A percentile compares a stretch with the other conserved stretches of the same genome.
phyloP scores from a whole-genome alignment of 805 yeast genomes.

The Saccharomycopsis sp. region DNA sequence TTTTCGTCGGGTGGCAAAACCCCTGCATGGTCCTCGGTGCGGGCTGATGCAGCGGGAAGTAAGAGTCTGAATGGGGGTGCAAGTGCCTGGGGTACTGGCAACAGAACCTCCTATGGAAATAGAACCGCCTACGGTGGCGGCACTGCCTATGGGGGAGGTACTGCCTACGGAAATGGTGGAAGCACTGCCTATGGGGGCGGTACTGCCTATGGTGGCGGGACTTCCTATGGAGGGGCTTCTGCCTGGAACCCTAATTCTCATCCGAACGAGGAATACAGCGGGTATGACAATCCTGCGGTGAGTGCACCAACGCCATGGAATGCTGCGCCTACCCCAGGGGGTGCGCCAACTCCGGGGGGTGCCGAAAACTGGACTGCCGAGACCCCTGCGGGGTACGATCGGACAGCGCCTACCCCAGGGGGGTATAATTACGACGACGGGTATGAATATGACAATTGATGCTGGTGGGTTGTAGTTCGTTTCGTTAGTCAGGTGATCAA shows the following conservation, averaged over 20 bases:
- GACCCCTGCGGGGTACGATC: slow-evolving; percentile 28
- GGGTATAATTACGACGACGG: slow-evolving; percentile 14
- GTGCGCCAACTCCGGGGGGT: slow-evolving; percentile 33
- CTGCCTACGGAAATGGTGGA: slow-evolving; percentile 22
- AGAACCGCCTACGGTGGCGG: slow-evolving; percentile 36
- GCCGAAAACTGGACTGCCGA: slow-evolving; percentile 28
- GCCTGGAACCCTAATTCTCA: slow-evolving; percentile 30
- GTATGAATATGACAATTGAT: neutral
- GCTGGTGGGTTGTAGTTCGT: no score
- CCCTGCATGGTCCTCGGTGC: slow-evolving; percentile 28
- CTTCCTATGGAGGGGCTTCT: slow-evolving; percentile 32
- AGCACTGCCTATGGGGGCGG: slow-evolving; percentile 20
- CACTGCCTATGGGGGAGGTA: slow-evolving; percentile 31
- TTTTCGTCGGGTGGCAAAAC: slow-evolving; percentile 32
- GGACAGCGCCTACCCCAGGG: slow-evolving; percentile 22
- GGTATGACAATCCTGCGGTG: slow-evolving; percentile 35
- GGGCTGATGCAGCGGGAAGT: slow-evolving; percentile 31
- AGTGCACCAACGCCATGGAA: slow-evolving; percentile 44
- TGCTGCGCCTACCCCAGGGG: slow-evolving; percentile 32
- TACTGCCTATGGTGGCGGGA: slow-evolving; percentile 24
- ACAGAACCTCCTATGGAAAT: slow-evolving; percentile 33
- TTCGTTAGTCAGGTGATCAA: no score
- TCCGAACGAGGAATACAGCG: slow-evolving; percentile 22
- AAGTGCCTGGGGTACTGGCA: slow-evolving; percentile 38
- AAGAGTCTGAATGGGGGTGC: slow-evolving; percentile 44